Percentiles rank a stretch among this genome's conserved stretches.
These are phyloP conservation scores for Corynespora cassiicola DNA, from an alignment of 2,329 filamentous ascomycete species.

Conservation along the genomic window DNA sequence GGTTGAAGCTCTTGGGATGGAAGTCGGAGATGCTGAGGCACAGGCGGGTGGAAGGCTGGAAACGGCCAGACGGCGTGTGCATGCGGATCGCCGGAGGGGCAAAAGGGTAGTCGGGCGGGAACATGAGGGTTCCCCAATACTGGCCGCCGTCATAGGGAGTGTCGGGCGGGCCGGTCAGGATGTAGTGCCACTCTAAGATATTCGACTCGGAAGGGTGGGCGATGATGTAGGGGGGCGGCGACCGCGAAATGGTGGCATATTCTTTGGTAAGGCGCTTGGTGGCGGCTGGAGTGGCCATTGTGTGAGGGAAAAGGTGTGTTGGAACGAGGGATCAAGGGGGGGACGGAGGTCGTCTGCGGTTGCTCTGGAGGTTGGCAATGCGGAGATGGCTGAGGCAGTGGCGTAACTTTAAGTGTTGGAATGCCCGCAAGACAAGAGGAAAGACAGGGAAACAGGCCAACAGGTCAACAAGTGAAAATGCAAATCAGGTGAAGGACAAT, in stretches of 20 bases:
- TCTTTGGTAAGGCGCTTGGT: conserved; percentile 64
- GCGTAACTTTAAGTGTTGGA: no score
- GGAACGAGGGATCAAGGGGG: conserved; percentile 7
- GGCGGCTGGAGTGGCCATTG: conserved; percentile 48
- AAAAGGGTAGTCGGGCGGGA: conserved; percentile 96
- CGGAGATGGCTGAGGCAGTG: no score
- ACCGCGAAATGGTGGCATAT: conserved; percentile 70
- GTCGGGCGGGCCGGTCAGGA: conserved; percentile 90
- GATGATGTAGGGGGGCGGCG: conserved; percentile 86
- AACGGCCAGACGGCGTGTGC: conserved; percentile 96
- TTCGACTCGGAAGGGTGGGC: conserved; percentile 91
- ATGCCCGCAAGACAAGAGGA: no score
- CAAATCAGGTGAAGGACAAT: no score
- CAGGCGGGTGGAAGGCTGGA: conserved; percentile 88
- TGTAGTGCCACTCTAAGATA: conserved; percentile 95
- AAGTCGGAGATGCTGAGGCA: conserved; percentile 98
- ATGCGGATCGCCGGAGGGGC: conserved; percentile 97
- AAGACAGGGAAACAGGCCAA: no score
- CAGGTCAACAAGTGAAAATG: no score
- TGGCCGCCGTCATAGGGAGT: conserved; percentile 95
- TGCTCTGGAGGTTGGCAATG: background rate
- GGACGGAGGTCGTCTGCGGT: conserved; percentile 2
- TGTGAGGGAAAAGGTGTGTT: conserved; percentile 5
- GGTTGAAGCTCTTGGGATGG: conserved; percentile 97
- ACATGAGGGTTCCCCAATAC: conserved; percentile 97